These are phyloP conservation scores for Sporothrix globosa DNA, from an alignment of 2,329 filamentous ascomycete species.

Conservation along the genomic window DNA sequence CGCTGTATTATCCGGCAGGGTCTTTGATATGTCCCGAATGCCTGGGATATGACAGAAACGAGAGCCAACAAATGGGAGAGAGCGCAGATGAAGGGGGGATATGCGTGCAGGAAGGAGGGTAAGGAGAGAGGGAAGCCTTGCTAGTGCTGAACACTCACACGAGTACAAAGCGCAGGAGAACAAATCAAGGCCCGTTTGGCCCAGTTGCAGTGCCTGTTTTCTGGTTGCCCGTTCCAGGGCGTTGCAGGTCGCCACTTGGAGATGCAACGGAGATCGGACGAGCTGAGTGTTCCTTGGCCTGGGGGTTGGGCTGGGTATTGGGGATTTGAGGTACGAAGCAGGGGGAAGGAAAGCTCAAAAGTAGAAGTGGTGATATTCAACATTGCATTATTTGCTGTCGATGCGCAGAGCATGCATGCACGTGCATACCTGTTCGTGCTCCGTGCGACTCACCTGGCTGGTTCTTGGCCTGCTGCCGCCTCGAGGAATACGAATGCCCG, in stretches of 20 bases:
- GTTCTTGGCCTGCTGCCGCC: conserved; percentile 27
- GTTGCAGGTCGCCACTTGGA: conserved; percentile 20
- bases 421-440: neutral
- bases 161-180: neutral
- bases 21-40: neutral
- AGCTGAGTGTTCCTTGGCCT: neutral
- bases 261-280: neutral
- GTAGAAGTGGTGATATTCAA: neutral
- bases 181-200: conserved; percentile 10
- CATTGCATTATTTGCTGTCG: neutral
- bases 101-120: neutral
- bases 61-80: conserved; percentile 1
- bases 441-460: conserved; percentile 21
- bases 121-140: neutral
- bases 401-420: neutral
- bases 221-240: neutral
- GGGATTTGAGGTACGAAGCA: neutral
- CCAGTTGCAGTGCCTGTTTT: neutral
- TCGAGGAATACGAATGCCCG: conserved; percentile 34
- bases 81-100: conserved; percentile 5
- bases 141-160: neutral
- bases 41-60: neutral
- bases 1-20: neutral
- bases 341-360: neutral
- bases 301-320: too few species aligned